A percentile compares a stretch with the other conserved stretches of the same genome.
Evolutionary conservation across 768 basidiomycete species (phyloP).

Genomic region (Tulasnella sp.): DNA sequence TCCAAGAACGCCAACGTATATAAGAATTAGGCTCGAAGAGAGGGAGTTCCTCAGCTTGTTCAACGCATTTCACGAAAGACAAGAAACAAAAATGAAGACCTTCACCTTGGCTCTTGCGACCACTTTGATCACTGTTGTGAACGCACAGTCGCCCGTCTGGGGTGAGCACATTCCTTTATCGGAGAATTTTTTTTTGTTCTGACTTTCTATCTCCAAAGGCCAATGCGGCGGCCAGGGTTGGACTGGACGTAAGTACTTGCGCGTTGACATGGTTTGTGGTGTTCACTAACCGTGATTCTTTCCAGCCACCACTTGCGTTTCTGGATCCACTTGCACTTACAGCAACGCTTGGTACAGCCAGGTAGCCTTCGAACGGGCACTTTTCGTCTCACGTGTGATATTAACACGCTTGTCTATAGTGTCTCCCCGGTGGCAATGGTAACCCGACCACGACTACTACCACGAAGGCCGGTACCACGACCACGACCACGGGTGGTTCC

Average conservation of each 20-base stretch:
- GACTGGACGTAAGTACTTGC: constrained; percentile 9
- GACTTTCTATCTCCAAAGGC: background rate
- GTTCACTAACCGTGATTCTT: background rate
- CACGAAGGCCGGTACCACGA: no score
- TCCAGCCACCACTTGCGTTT: constrained; percentile 42
- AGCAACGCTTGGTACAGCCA: constrained; percentile 57
- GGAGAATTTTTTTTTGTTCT: no score
- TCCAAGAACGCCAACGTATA: background rate
- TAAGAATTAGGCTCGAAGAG: background rate
- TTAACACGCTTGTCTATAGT: background rate
- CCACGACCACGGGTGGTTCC: background rate
- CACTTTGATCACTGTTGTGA: constrained; percentile 1
- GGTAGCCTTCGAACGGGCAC: background rate
- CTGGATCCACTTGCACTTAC: constrained; percentile 51
- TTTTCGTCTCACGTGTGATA: background rate
- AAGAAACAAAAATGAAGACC: constrained; percentile 14
- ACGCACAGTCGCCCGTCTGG: background rate
- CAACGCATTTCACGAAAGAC: background rate
- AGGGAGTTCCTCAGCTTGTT: background rate
- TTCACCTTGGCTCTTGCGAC: constrained; percentile 5
- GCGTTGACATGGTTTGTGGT: background rate
- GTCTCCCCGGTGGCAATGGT: background rate
- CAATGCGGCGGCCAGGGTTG: constrained; percentile 11
- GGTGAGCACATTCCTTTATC: background rate
- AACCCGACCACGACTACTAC: background rate